Conservation (phyloP, 1,284 basidiomycete genomes). For the Blastosporella zonata region DNA sequence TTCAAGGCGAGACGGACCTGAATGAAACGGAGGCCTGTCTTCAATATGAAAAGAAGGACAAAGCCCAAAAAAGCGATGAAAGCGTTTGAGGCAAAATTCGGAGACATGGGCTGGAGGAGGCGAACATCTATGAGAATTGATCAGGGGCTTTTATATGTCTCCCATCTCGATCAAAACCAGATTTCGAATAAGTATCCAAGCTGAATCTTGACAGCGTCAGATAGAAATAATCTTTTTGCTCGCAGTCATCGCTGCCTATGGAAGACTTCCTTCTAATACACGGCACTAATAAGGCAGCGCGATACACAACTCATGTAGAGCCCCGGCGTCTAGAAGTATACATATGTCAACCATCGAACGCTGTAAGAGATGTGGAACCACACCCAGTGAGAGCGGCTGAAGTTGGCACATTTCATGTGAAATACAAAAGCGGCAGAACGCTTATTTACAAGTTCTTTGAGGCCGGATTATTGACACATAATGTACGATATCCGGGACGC, state of each 20-base stretch:
- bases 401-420: slow-evolving; percentile 5
- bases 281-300: no score
- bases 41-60: slow-evolving; percentile 27
- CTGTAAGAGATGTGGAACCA: neutral
- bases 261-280: no score
- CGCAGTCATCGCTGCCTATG: neutral
- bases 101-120: slow-evolving; percentile 14
- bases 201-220: slow-evolving; percentile 7
- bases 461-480: slow-evolving; percentile 9
- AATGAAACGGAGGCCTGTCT: slow-evolving; percentile 28
- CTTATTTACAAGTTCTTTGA: neutral
- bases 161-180: slow-evolving; percentile 18
- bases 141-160: slow-evolving; percentile 15
- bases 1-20: slow-evolving; percentile 31
- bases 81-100: slow-evolving; percentile 9
- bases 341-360: slow-evolving; percentile 6
- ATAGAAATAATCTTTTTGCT: slow-evolving; percentile 9
- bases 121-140: neutral
- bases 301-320: no score
- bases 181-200: neutral
- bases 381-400: no score
- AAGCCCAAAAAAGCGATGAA: slow-evolving; percentile 22
- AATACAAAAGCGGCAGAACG: neutral
- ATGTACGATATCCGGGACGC: slow-evolving; percentile 12
- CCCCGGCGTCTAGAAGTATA: neutral